Conservation (phyloP, 2,329 filamentous ascomycete species). For the Cladosporium phlei region DNA sequence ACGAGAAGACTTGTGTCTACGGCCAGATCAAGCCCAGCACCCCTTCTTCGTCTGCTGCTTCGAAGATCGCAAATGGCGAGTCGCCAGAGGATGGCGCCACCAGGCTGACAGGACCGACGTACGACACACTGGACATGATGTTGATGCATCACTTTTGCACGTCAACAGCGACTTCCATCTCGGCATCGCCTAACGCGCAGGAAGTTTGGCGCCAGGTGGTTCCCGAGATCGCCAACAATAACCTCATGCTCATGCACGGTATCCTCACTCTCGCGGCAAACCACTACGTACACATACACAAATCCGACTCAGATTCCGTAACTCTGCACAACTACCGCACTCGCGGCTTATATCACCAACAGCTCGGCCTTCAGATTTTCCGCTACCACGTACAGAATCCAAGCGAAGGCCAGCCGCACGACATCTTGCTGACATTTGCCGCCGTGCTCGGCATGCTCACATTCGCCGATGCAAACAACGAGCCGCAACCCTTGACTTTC, state of each 20-base stretch:
- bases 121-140: conserved; percentile 25
- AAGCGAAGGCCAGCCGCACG: background rate
- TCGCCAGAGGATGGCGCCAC: background rate
- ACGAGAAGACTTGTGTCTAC: conserved; percentile 23
- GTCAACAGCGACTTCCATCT: conserved; percentile 21
- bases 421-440: background rate
- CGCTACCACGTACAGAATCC: conserved; percentile 14
- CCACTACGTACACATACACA: conserved; percentile 20
- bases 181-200: conserved; percentile 17
- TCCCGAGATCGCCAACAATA: conserved; percentile 17
- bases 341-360: conserved; percentile 27
- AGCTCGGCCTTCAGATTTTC: conserved; percentile 23
- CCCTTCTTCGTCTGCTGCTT: conserved; percentile 1
- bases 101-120: conserved; percentile 11
- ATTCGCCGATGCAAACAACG: conserved; percentile 6
- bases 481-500: background rate
- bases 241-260: conserved; percentile 25
- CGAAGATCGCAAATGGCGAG: background rate
- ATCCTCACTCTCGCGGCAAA: conserved; percentile 26
- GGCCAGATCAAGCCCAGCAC: conserved; percentile 11
- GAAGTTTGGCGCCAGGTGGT: conserved; percentile 24
- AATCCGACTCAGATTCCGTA: conserved; percentile 2
- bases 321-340: conserved; percentile 21
- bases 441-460: conserved; percentile 7
- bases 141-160: conserved; percentile 28